Base-by-base conservation (phyloP, 441 rosid species). In the Erodium moschatum region DNA sequence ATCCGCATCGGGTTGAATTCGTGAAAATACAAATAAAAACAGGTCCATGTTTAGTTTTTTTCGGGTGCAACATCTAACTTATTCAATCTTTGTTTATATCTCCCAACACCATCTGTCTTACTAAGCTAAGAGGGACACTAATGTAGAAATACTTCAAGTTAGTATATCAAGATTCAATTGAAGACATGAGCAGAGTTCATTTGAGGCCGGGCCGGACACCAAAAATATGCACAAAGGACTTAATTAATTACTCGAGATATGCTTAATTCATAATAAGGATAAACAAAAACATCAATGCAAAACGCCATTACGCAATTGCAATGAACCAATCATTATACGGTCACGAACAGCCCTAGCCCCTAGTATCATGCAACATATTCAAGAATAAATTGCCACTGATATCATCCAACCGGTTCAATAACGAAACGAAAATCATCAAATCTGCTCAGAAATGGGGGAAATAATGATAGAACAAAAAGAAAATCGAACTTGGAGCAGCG, bases 401-500 rank as follows among this genome's bases (percentile, higher is more conserved):
- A 29, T 29, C 31, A 29, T 29, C 31, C 1, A 29, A 1, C 31
- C 31, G 31, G 3, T 29, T 29, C 31, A 29, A 29, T 1, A 29
- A 29, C 31, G 3, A 29, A 54, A 8, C 9, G 48, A 8, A 42
- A 1, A 42, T 42, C 20, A 52, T 52, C 60, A 6, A 54, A 54
- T 54, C 21, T 7, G 20, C 19, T 54, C 61, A 18, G 19, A 42
- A 42, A 42, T n/a, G n/a, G n/a, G n/a, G n/a, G n/a, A n/a, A n/a
- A n/a, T n/a, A n/a, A n/a, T 38, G 60, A 15, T 12, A 9, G 50
- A 63, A 44, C 12, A 56, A 63, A 67, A 46, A 16, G 6, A 16
- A 50, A 76, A 20, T 31, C 38, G 74, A 81, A 88, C 98, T 79
- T 85, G 81, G 96, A 86, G 77, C 93, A 89, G 75, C 96, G 95